A percentile compares a stretch with the other conserved stretches of the same genome.
phyloP scores from a whole-genome alignment of 371 early-diverging fungal genomes.

The Amoeboaphelidium protococcarum region DNA sequence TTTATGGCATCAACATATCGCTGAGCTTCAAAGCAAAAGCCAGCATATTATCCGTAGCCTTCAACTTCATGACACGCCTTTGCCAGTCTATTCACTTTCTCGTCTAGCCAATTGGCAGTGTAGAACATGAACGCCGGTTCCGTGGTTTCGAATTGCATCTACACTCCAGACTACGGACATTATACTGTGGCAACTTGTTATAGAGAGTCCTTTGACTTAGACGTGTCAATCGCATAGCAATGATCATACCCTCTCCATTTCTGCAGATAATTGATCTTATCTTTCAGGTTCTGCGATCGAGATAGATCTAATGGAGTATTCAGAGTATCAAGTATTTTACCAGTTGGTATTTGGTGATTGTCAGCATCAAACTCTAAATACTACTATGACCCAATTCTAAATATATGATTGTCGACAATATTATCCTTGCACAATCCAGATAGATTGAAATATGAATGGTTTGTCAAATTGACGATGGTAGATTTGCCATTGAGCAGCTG shows the following conservation, averaged over 20 bases:
- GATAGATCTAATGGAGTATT: constrained; percentile 16
- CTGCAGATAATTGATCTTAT: constrained; percentile 9
- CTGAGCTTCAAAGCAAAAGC: constrained; percentile 35
- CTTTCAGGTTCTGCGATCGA: constrained; percentile 12
- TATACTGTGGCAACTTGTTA: not conserved
- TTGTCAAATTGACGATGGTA: constrained; percentile 19
- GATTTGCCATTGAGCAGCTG: constrained; percentile 1
- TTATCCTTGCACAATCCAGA: constrained; percentile 13
- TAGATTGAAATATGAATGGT: constrained; percentile 28
- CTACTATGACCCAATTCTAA: constrained; percentile 19
- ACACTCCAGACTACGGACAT: constrained; percentile 29
- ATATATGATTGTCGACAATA: constrained; percentile 11
- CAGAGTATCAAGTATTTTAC: constrained; percentile 27
- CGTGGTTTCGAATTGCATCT: constrained; percentile 24
- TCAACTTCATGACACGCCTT: constrained; percentile 2
- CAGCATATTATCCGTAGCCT: constrained; percentile 19
- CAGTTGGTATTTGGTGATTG: constrained; percentile 30
- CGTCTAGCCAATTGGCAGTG: constrained; percentile 32
- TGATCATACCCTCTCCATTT: constrained; percentile 29
- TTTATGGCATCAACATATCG: constrained; percentile 38
- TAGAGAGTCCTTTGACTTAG: constrained; percentile 4
- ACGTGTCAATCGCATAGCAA: constrained; percentile 22
- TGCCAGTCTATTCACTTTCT: constrained; percentile 13
- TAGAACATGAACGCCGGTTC: constrained; percentile 50
- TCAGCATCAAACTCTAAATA: constrained; percentile 25